phyloP scores from a whole-genome alignment of 2,329 filamentous ascomycete species.

The Aspergillus candidus region DNA sequence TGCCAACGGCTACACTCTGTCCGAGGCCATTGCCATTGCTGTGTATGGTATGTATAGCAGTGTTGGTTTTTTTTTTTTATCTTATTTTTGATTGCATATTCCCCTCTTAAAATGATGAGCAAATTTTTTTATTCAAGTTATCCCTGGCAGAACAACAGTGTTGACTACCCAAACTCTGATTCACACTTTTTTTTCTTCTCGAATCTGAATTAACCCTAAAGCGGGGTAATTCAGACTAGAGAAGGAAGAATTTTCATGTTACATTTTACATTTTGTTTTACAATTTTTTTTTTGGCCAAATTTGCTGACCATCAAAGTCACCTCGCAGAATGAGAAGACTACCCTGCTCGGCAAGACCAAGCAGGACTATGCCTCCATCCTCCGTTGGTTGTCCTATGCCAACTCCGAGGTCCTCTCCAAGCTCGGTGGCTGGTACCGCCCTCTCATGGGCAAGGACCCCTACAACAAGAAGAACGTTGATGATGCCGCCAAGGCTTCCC shows the following conservation, averaged over 20 bases:
- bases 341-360: conserved; percentile 99
- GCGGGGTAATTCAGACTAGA: conserved; percentile 11
- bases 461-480: conserved; percentile 99
- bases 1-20: conserved; percentile 81
- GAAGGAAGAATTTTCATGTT: too few species aligned
- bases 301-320: conserved; percentile 54
- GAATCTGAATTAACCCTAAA: conserved; percentile 41
- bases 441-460: conserved; percentile 69
- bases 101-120: conserved; percentile 58
- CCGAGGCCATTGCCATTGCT: conserved; percentile 88
- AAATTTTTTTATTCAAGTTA: conserved; percentile 72
- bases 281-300: conserved; percentile 9
- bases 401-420: conserved; percentile 75
- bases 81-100: conserved; percentile 7
- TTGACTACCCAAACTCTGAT: conserved; percentile 71
- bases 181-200: conserved; percentile 46
- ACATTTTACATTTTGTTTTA: too few species aligned
- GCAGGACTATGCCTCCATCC: conserved; percentile 98
- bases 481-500: conserved; percentile 62
- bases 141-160: conserved; percentile 96
- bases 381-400: conserved; percentile 97
- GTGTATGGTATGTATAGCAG: conserved; percentile 78
- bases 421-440: conserved; percentile 76
- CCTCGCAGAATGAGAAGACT: conserved; percentile 99
- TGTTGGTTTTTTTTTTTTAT: conserved; percentile 12